Evolutionary conservation across 768 basidiomycete species (phyloP), one percentile per base, ranked within the genome.

Genomic region (Clitopilus passeckerianus): DNA sequence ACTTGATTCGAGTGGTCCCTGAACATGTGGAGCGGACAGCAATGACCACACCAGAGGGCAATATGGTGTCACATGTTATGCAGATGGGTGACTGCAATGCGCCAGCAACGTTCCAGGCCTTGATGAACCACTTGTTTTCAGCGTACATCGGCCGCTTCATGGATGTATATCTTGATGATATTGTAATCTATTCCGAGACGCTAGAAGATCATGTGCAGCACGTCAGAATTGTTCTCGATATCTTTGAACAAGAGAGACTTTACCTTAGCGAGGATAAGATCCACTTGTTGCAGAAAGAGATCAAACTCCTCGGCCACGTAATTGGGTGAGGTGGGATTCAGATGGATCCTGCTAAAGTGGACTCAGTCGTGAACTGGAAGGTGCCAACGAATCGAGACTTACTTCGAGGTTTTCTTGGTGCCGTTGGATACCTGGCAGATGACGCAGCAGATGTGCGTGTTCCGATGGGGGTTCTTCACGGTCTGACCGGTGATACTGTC

Each of bases 111-210:
- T 56, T 34, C 34, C 54, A 53, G 22, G 20, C 52, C 5, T 15
- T 53, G 27, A 53, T 53, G 52, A 53, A 53, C 41, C 24, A 57
- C 41, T 4, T 57, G 2, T 57, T 57, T 20, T 37, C 56, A 4
- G 5, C 34, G 10, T 46, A 46, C 20, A 37, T 57, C 6, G 56
- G 56, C 6, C 7, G 41, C 15, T 57, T 37, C 16, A 43, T 57
- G 35, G 56, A 57, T 37, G 57, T 57, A 63, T 81, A 80, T 58
- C 62, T 81, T 0, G 78, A 82, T 58, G 75, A 81, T 61, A 71
- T 81, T 1, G 74, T 80, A 43, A 65, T 80, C 0, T 80, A 61
- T 60, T 74, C 72, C 0, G 60, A 74, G 15, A 63, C 70, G 0
- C 61, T 77, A 2, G 72, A 73, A 20, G 78, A 78, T 0, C 78